Conservation (phyloP, 805 yeast genomes). For the Saccharomyces kudriavzevii region DNA sequence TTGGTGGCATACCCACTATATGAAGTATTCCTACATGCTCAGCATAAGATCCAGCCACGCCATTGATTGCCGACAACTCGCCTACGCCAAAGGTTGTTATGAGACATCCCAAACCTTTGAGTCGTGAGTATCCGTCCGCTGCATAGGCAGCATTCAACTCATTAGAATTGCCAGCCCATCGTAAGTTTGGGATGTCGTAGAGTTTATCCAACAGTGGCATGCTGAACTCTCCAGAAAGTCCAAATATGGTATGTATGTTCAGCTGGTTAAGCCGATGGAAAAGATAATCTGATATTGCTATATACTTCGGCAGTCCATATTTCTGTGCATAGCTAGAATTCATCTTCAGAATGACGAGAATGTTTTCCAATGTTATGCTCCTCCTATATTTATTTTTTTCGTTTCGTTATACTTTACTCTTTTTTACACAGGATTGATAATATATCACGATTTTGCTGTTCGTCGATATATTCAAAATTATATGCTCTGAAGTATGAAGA, state of each 20-base stretch:
- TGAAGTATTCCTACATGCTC: slow-evolving; percentile 74
- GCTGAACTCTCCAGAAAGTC: slow-evolving; percentile 68
- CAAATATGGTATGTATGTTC: slow-evolving; percentile 48
- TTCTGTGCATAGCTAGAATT: slow-evolving; percentile 2
- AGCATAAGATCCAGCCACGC: slow-evolving; percentile 68
- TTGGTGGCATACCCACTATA: slow-evolving; percentile 69
- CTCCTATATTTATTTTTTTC: background rate
- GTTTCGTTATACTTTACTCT: background rate
- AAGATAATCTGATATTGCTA: slow-evolving; percentile 54
- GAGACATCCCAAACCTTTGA: slow-evolving; percentile 28
- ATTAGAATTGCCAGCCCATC: slow-evolving; percentile 76
- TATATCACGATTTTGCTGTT: background rate
- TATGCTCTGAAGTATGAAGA: background rate
- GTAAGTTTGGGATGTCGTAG: slow-evolving; percentile 39
- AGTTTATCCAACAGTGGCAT: slow-evolving; percentile 55
- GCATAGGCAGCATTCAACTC: slow-evolving; percentile 83
- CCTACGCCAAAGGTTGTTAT: slow-evolving; percentile 74
- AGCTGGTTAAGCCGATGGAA: slow-evolving; percentile 47
- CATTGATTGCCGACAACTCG: slow-evolving; percentile 74
- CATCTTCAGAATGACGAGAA: background rate
- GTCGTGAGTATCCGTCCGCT: slow-evolving; percentile 75
- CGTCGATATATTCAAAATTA: background rate
- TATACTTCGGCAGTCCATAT: slow-evolving; percentile 8
- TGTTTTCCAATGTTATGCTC: background rate
- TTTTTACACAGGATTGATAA: background rate